Percentiles rank a stretch among this genome's conserved stretches.
These are phyloP conservation scores for Sequoia sempervirens DNA, from an alignment of 75 land plant genomes.

Conservation along the genomic window DNA sequence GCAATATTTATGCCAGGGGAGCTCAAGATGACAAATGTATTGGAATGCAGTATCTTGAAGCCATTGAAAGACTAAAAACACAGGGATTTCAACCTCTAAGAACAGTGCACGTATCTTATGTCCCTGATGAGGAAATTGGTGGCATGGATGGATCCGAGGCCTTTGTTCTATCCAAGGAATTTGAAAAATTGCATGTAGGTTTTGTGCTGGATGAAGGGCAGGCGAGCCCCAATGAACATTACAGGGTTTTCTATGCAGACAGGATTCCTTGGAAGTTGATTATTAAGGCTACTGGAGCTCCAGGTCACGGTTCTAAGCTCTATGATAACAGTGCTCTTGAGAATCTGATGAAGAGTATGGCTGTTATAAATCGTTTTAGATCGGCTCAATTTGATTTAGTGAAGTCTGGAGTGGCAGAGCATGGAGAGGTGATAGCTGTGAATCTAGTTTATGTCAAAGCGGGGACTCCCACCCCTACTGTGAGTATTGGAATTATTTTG, in stretches of 20 bases:
- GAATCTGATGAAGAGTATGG: slow-evolving; percentile 77
- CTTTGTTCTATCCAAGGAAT: slow-evolving; percentile 45
- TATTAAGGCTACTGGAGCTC: slow-evolving; percentile 49
- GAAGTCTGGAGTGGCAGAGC: slow-evolving; percentile 57
- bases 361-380: slow-evolving; percentile 57
- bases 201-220: slow-evolving; percentile 79
- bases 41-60: slow-evolving; percentile 78
- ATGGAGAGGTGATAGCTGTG: slow-evolving; percentile 75
- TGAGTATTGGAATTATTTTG: slow-evolving; percentile 19
- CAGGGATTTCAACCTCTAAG: slow-evolving; percentile 41
- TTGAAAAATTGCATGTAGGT: slow-evolving; percentile 61
- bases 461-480: slow-evolving; percentile 69
- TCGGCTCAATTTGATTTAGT: slow-evolving; percentile 70
- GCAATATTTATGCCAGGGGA: slow-evolving; percentile 77
- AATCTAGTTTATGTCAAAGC: slow-evolving; percentile 83
- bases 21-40: slow-evolving; percentile 87
- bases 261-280: slow-evolving; percentile 59
- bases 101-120: slow-evolving; percentile 57
- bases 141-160: slow-evolving; percentile 52
- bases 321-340: slow-evolving; percentile 81
- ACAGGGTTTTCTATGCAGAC: slow-evolving; percentile 73
- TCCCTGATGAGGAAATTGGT: slow-evolving; percentile 87
- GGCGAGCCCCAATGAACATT: slow-evolving; percentile 52
- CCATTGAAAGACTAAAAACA: slow-evolving; percentile 43
- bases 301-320: slow-evolving; percentile 90